Base-by-base conservation (phyloP, 1,284 basidiomycete genomes). In the Grifola frondosa region DNA sequence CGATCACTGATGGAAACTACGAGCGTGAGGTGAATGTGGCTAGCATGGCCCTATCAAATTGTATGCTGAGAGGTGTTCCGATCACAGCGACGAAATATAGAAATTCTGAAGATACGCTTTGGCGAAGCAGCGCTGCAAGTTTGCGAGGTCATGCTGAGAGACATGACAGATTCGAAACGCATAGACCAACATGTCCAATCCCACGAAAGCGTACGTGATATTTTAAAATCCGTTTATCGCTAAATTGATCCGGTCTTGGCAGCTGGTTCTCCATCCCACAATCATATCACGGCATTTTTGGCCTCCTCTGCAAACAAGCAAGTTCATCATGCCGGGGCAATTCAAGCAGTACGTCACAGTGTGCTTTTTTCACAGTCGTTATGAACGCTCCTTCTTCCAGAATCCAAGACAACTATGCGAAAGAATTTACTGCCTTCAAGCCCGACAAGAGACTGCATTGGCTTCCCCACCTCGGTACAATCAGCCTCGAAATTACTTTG, bases 91-190 rank as follows among this genome's bases (percentile, higher is more conserved):
- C 80, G 88, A 21, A 96, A 91, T 55, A 84, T 97, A 45, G 93
- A 97, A 64, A 88, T 95, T 38, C 69, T 97, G 48, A 97, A 97
- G 71, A 78, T 93, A 40, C 84, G 94, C 4, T 97, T 97, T 56
- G 94, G 94, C 16, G 94, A 97, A 59, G 77, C 83, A 1, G 84
- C 91, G 0, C 65, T 97, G 48, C 91, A 94, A 61, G 87, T 92
- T 1, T 96, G 93, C 71, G 94, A 97, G 61, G 92, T 97, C 46
- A 97, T 97, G 94, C 69, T 97, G 59, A 88, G 85, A 59, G 94
- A 97, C 64, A 88, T 97, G 80, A 86, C 90, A 6, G 93, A 97
- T 62, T 96, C 94, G 30, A 88, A 85, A 56, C 79, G 91, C 29
- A 89, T 86, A 39, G 88, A 97, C 61, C 79, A 80, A 21, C 85